These are phyloP conservation scores for Porcisia hertigi DNA, from an alignment of 208 protist genomes.

Conservation along the genomic window DNA sequence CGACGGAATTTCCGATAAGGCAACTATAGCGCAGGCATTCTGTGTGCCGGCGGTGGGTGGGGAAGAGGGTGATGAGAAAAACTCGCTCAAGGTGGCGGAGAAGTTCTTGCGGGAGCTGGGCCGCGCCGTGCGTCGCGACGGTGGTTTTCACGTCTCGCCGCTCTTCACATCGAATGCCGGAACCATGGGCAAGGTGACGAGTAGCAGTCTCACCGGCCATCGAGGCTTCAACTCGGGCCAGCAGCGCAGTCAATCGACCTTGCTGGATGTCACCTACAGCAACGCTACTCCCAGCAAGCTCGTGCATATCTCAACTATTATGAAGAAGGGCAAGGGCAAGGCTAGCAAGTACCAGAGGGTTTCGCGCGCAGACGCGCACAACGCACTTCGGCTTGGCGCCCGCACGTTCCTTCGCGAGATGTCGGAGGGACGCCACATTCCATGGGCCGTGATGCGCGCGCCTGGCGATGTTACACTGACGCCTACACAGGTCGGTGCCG, in stretches of 20 bases:
- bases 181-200: constrained; percentile 77
- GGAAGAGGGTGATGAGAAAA: constrained; percentile 23
- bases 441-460: constrained; percentile 86
- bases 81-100: constrained; percentile 47
- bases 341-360: constrained; percentile 46
- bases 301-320: constrained; percentile 73
- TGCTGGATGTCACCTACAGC: constrained; percentile 84
- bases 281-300: constrained; percentile 85
- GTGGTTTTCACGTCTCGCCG: constrained; percentile 84
- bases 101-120: constrained; percentile 78
- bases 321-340: constrained; percentile 34
- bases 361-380: constrained; percentile 55
- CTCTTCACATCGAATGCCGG: constrained; percentile 72
- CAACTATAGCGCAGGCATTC: constrained; percentile 72
- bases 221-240: constrained; percentile 79
- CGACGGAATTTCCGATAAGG: constrained; percentile 60
- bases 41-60: constrained; percentile 52
- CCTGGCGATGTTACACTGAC: constrained; percentile 48
- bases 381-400: constrained; percentile 73
- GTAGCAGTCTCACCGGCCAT: constrained; percentile 76
- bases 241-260: constrained; percentile 65
- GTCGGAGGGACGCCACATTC: constrained; percentile 69
- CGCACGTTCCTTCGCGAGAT: constrained; percentile 86
- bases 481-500: constrained; percentile 45
- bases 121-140: constrained; percentile 77